Percentiles rank a stretch among this genome's conserved stretches.
Conservation (phyloP, 2,329 filamentous ascomycete genomes). For the Pseudogymnoascus sp. region DNA sequence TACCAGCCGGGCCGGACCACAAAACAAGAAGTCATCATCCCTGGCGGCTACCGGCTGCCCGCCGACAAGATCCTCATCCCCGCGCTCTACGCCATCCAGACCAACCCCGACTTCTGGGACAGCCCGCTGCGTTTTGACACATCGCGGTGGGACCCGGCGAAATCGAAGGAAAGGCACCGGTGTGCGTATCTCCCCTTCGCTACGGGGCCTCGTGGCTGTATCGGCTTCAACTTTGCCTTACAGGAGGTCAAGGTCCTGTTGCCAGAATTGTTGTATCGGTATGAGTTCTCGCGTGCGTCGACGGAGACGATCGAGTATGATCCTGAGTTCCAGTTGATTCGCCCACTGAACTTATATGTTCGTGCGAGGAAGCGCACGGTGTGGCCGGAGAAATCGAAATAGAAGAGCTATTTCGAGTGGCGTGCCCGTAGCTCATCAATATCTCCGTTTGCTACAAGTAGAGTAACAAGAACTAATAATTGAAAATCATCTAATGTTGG, state of each 20-base stretch:
- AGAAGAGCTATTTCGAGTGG: no score
- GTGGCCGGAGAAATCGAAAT: constrained; percentile 16
- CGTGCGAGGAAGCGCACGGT: constrained; percentile 18
- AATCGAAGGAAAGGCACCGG: constrained; percentile 16
- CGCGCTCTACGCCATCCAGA: constrained; percentile 20
- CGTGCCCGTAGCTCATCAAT: no score
- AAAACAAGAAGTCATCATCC: constrained; percentile 35
- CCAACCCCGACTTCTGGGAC: constrained; percentile 20
- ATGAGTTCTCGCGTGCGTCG: constrained; percentile 30
- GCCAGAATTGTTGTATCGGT: constrained; percentile 31
- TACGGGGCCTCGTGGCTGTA: constrained; percentile 30
- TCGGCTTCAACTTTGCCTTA: constrained; percentile 35
- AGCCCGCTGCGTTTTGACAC: constrained; percentile 18
- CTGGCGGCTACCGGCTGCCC: constrained; percentile 37
- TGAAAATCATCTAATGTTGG: no score
- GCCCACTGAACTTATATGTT: constrained; percentile 32
- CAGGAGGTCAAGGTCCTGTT: constrained; percentile 33
- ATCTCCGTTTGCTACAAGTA: no score
- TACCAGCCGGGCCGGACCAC: constrained; percentile 40
- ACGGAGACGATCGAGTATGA: constrained; percentile 32
- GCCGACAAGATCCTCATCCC: constrained; percentile 26
- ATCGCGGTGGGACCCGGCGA: constrained; percentile 20
- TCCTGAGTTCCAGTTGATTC: constrained; percentile 33
- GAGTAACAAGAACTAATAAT: no score
- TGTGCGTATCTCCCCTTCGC: constrained; percentile 32